Conservation (phyloP, 2,329 filamentous ascomycete species). For the Cordyceps javanica region DNA sequence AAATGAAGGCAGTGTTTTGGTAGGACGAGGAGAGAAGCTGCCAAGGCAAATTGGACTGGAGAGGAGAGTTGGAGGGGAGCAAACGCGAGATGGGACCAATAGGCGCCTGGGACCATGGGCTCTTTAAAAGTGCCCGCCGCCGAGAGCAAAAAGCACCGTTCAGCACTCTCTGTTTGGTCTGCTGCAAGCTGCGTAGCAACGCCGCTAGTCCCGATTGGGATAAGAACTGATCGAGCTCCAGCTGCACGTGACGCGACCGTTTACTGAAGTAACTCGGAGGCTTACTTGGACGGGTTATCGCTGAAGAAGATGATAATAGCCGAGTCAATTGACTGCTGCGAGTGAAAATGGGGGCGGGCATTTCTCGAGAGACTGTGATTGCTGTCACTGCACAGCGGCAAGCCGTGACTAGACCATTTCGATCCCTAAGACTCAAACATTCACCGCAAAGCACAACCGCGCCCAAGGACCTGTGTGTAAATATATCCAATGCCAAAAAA, state of each 20-base stretch:
- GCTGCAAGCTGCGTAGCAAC: slow-evolving; percentile 23
- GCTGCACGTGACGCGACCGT: slow-evolving; percentile 7
- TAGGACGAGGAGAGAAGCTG: not conserved
- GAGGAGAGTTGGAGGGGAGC: not conserved
- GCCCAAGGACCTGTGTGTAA: not conserved
- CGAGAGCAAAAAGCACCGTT: slow-evolving; percentile 1
- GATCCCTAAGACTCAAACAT: not conserved
- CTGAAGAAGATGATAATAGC: no score
- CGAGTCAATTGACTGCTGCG: no score
- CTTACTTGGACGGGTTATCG: not conserved
- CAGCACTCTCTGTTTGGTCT: slow-evolving; percentile 12
- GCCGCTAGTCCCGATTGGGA: slow-evolving; percentile 20
- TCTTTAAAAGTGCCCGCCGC: slow-evolving; percentile 6
- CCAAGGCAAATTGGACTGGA: not conserved
- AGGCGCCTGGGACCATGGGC: slow-evolving; percentile 1
- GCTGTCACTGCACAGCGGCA: no score
- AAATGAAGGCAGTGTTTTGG: not conserved
- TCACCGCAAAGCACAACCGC: not conserved
- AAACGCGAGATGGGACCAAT: not conserved
- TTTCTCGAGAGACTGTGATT: no score
- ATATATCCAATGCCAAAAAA: not conserved
- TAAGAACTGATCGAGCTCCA: slow-evolving; percentile 1
- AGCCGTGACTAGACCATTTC: not conserved
- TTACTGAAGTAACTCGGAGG: not conserved
- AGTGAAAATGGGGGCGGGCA: no score